These are phyloP conservation scores for Neurospora sp. DNA, from an alignment of 495 filamentous ascomycete species.

Conservation along the genomic window DNA sequence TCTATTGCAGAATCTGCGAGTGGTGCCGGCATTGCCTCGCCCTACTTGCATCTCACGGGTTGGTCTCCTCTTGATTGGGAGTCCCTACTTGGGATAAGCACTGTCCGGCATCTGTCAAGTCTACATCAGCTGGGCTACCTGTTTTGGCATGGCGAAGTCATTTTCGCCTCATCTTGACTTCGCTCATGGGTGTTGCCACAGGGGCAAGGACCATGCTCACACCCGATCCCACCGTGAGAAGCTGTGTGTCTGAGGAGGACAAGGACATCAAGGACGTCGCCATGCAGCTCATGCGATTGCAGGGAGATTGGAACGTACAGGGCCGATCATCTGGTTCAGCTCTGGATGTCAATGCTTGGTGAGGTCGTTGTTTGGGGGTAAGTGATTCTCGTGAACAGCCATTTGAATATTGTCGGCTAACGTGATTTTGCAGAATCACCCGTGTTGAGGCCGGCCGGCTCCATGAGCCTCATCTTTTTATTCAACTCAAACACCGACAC, in stretches of 20 bases:
- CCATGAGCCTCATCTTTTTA: conserved; percentile 47
- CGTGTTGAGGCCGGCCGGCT: conserved; percentile 88
- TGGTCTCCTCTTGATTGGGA: neutral
- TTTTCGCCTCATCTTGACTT: neutral
- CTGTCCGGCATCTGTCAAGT: neutral
- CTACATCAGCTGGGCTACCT: neutral
- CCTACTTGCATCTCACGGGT: neutral
- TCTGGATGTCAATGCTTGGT: conserved; percentile 97
- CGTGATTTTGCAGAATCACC: conserved; percentile 59
- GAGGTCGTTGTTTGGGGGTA: conserved; percentile 97
- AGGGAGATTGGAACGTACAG: neutral
- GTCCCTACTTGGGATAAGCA: neutral
- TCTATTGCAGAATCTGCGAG: neutral
- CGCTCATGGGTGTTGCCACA: neutral
- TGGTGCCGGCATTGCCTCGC: neutral
- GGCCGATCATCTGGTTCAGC: conserved; percentile 28
- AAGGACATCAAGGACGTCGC: neutral
- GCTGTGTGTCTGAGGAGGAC: neutral
- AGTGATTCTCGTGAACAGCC: conserved; percentile 21
- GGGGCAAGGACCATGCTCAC: neutral
- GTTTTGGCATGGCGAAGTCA: neutral
- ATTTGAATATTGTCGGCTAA: conserved; percentile 35
- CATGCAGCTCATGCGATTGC: neutral
- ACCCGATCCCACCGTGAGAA: neutral
- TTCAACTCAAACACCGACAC: too few species aligned